Evolutionary conservation across 106 monocot species (phyloP).

Genomic region (Platanthera guangdongensis): DNA sequence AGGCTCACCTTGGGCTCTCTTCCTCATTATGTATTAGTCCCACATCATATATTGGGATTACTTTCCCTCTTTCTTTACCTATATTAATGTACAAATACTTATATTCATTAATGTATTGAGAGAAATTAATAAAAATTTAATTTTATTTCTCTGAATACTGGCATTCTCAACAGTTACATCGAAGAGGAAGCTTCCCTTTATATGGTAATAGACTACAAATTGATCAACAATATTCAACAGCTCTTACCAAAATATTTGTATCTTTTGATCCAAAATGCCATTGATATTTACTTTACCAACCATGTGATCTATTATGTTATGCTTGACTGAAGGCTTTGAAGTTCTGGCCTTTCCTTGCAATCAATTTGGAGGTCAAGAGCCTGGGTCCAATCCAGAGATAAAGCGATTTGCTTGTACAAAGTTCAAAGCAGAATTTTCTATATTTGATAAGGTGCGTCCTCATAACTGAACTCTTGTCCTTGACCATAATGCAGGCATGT

Average conservation of each 20-base stretch:
- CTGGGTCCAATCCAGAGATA: conserved; percentile 84
- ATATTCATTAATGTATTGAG: no score
- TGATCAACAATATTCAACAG: background rate
- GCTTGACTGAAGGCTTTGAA: conserved; percentile 65
- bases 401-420: conserved; percentile 97
- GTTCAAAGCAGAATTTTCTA: conserved; percentile 98
- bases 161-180: no score
- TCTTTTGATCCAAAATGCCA: background rate
- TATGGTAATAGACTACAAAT: no score
- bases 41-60: no score
- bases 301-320: background rate
- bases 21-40: no score
- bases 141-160: no score
- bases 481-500: background rate
- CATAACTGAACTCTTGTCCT: background rate
- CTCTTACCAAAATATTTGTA: background rate
- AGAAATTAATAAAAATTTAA: no score
- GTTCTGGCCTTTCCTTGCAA: conserved; percentile 98
- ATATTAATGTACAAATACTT: no score
- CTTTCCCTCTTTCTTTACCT: no score
- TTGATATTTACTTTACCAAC: background rate
- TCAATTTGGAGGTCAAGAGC: conserved; percentile 94
- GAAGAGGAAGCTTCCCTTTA: no score
- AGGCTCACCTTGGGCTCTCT: no score
- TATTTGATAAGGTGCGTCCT: conserved; percentile 78